A percentile compares a stretch with the other conserved stretches of the same genome.
phyloP scores from a whole-genome alignment of 139 green algal species.

The Chlorella vulgaris region DNA sequence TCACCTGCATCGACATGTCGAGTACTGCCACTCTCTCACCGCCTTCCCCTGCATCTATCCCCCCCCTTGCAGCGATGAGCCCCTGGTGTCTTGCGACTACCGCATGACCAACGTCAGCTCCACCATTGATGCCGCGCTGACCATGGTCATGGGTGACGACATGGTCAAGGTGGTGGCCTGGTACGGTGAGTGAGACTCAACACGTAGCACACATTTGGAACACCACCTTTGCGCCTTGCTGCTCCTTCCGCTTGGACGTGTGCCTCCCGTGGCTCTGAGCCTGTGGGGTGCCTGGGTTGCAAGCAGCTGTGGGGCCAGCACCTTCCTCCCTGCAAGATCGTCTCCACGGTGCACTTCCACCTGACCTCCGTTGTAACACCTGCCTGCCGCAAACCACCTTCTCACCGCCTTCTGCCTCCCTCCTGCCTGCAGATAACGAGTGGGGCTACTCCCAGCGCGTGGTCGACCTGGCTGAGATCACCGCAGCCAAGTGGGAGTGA shows the following conservation, averaged over 20 bases:
- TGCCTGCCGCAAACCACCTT: neutral
- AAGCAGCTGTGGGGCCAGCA: too few species aligned
- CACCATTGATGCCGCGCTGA: constrained; percentile 96
- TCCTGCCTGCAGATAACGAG: constrained; percentile 85
- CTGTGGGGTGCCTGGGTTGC: too few species aligned
- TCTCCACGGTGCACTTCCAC: too few species aligned
- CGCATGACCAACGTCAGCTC: constrained; percentile 83
- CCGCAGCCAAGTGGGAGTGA: constrained; percentile 74
- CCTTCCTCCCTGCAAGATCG: too few species aligned
- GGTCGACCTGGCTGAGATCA: constrained; percentile 94
- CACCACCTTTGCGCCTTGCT: too few species aligned
- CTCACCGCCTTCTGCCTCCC: neutral
- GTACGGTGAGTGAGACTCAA: neutral
- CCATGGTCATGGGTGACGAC: constrained; percentile 99
- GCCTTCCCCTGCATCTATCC: neutral
- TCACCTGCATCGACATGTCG: too few species aligned
- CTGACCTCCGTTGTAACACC: too few species aligned
- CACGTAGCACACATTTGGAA: too few species aligned
- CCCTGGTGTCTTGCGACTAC: constrained; percentile 98
- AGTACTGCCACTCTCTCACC: too few species aligned
- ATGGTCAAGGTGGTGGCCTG: constrained; percentile 90
- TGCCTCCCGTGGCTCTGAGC: too few species aligned
- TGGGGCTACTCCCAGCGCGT: constrained; percentile 94
- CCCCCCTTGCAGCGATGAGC: constrained; percentile 75
- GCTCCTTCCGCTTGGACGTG: too few species aligned